Percentiles rank a stretch among this genome's conserved stretches.
These are phyloP conservation scores for Chytriomyces hyalinus DNA, from an alignment of 192 early-diverging fungal genomes.

Conservation along the genomic window DNA sequence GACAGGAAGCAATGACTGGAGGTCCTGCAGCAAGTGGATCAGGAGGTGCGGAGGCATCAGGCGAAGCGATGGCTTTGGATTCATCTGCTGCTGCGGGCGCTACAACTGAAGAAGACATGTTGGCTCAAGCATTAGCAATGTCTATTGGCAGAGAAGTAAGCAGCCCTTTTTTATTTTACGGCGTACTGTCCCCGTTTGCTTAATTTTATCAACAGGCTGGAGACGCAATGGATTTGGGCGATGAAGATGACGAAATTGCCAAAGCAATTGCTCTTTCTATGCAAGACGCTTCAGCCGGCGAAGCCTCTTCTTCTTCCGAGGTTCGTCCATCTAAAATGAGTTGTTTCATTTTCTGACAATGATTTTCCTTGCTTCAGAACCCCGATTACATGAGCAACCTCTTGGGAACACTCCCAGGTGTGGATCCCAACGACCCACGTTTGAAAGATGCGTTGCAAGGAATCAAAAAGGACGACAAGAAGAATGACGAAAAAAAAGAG, in stretches of 20 bases:
- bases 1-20: slow-evolving; percentile 71
- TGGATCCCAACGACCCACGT: slow-evolving; percentile 83
- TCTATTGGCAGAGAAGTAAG: slow-evolving; percentile 64
- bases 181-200: slow-evolving; percentile 14
- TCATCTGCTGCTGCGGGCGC: slow-evolving; percentile 32
- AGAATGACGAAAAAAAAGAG: neutral
- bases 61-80: slow-evolving; percentile 51
- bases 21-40: slow-evolving; percentile 1
- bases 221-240: slow-evolving; percentile 24
- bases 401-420: slow-evolving; percentile 82
- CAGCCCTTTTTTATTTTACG: neutral
- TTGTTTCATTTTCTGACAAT: neutral
- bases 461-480: slow-evolving; percentile 29
- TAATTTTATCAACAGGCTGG: slow-evolving; percentile 3
- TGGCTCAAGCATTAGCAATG: slow-evolving; percentile 74
- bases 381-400: slow-evolving; percentile 64
- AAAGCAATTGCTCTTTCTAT: slow-evolving; percentile 30
- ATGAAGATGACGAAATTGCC: slow-evolving; percentile 31
- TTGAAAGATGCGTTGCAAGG: slow-evolving; percentile 64
- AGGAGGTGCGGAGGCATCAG: slow-evolving; percentile 1
- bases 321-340: slow-evolving; percentile 1
- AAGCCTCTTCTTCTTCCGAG: slow-evolving; percentile 5
- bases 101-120: slow-evolving; percentile 62
- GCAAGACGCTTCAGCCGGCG: slow-evolving; percentile 4
- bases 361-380: slow-evolving; percentile 1